Evolutionary conservation across 306 rosid species (phyloP).

Genomic region (Fragaria iinumae): DNA sequence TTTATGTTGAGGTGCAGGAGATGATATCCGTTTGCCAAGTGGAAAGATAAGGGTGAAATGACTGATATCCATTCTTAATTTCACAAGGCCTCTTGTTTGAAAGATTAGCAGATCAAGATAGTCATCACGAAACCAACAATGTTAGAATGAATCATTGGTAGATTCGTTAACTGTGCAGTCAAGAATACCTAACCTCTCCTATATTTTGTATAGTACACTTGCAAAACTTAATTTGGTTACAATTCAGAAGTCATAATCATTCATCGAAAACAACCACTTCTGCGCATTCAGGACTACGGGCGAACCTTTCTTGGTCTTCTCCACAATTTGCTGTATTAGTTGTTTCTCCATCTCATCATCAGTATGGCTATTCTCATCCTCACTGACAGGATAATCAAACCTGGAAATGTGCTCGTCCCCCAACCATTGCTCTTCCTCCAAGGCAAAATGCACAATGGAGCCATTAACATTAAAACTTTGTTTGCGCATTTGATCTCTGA

Average conservation of each 20-base stretch:
- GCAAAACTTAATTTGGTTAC: constrained; percentile 25
- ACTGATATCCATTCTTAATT: neutral
- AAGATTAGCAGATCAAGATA: neutral
- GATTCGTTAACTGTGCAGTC: neutral
- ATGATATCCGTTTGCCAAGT: neutral
- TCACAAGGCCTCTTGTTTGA: neutral
- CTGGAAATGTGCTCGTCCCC: constrained; percentile 30
- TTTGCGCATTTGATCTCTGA: constrained; percentile 9
- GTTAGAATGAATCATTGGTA: neutral
- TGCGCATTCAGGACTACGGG: constrained; percentile 62
- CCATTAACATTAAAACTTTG: constrained; percentile 29
- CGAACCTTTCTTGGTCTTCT: constrained; percentile 72
- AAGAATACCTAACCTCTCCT: constrained; percentile 15
- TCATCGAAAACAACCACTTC: constrained; percentile 51
- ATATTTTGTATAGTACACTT: constrained; percentile 21
- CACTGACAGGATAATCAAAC: constrained; percentile 23
- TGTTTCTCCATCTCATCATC: constrained; percentile 65
- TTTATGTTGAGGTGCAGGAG: no score
- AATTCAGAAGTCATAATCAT: constrained; percentile 37
- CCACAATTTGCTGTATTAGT: constrained; percentile 74
- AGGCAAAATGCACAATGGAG: constrained; percentile 13
- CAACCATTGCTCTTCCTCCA: constrained; percentile 21
- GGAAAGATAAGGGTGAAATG: no score
- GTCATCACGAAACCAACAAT: neutral
- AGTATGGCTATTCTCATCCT: constrained; percentile 47